Evolutionary conservation across 2,329 filamentous ascomycete genomes (phyloP).

Genomic region (Sporothrix curviconia): DNA sequence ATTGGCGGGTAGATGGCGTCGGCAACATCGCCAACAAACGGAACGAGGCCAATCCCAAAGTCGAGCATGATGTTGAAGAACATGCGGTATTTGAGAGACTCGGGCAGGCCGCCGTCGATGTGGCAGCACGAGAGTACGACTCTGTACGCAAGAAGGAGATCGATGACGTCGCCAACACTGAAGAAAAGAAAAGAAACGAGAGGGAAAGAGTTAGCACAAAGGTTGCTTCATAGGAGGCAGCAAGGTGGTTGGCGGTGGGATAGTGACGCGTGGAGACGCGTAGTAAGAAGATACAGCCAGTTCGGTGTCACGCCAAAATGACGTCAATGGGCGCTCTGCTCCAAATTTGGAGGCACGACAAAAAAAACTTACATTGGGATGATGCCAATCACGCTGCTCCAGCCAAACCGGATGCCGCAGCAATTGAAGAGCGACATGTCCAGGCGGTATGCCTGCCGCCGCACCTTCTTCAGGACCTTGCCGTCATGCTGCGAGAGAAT

Average conservation of each 20-base stretch:
- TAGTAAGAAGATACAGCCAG: neutral
- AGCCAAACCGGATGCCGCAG: conserved; percentile 78
- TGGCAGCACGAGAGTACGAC: conserved; percentile 66
- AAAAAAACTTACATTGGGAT: conserved; percentile 63
- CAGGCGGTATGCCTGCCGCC: conserved; percentile 75
- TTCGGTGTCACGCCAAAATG: conserved; percentile 9
- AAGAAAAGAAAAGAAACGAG: neutral
- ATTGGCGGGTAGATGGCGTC: conserved; percentile 71
- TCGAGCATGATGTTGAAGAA: conserved; percentile 70
- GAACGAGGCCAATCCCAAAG: conserved; percentile 66
- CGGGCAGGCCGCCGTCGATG: conserved; percentile 69
- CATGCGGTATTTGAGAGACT: conserved; percentile 61
- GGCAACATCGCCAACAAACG: conserved; percentile 67
- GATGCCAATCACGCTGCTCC: conserved; percentile 78
- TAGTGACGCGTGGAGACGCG: neutral
- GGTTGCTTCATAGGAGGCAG: too few relatives aligned
- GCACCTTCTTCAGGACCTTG: conserved; percentile 76
- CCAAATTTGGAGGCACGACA: neutral
- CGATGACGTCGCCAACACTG: conserved; percentile 68
- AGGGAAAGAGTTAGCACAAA: too few relatives aligned
- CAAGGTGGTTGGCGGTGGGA: neutral
- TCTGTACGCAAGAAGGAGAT: conserved; percentile 66
- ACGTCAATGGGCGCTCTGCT: conserved; percentile 2
- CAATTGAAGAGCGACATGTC: conserved; percentile 80
- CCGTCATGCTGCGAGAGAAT: conserved; percentile 80